Percentiles rank a stretch among this genome's conserved stretches.
phyloP scores from a whole-genome alignment of 2,329 filamentous ascomycete genomes.

The Botrytis squamosa region DNA sequence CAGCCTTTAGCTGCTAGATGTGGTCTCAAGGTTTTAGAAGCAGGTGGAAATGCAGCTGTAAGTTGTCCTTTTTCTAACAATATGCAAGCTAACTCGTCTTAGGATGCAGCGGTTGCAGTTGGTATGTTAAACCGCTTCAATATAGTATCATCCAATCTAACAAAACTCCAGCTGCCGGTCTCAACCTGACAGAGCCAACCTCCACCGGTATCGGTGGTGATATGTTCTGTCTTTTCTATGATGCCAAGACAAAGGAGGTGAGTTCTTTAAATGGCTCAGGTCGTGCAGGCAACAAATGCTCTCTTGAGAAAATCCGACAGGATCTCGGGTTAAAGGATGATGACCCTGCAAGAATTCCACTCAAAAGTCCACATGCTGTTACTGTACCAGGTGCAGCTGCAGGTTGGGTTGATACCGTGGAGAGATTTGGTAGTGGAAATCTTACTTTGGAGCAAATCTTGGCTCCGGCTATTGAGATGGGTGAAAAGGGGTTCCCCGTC shows the following conservation, averaged over 20 bases:
- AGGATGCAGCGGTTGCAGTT: conserved; percentile 96
- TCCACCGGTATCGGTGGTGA: conserved; percentile 96
- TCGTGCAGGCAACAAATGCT: conserved; percentile 68
- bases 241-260: conserved; percentile 66
- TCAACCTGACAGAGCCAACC: conserved; percentile 91
- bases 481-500: conserved; percentile 86
- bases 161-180: conserved; percentile 66
- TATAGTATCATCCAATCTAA: conserved; percentile 9
- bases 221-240: conserved; percentile 50
- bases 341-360: conserved; percentile 62
- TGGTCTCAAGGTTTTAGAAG: conserved; percentile 78
- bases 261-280: conserved; percentile 90
- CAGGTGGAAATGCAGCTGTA: conserved; percentile 91
- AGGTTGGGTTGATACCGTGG: conserved; percentile 87
- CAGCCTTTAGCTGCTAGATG: conserved; percentile 89
- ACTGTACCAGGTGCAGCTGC: conserved; percentile 89
- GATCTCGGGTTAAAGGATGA: conserved; percentile 65
- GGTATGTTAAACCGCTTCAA: conserved; percentile 50
- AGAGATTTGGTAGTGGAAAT: conserved; percentile 86
- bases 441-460: conserved; percentile 75
- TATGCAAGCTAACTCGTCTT: conserved; percentile 17
- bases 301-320: conserved; percentile 66
- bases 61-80: conserved; percentile 39
- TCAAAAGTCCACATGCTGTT: conserved; percentile 73
- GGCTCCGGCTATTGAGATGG: conserved; percentile 78